Base-by-base conservation (phyloP, 768 basidiomycete species). In the Kwoniella mangroviensis region DNA sequence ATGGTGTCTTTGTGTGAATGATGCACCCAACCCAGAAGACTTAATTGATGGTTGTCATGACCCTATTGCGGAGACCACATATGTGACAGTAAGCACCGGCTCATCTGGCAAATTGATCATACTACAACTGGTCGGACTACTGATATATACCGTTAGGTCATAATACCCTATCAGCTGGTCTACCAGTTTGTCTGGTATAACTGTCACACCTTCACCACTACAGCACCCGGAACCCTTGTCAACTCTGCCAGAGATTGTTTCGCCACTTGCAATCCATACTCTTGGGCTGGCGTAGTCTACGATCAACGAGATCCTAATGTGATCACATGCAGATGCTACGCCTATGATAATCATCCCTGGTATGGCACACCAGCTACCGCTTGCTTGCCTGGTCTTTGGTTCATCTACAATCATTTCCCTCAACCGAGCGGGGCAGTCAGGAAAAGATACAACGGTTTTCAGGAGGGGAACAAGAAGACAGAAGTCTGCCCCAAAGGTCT, bases 121-220 rank as follows among this genome's bases (percentile, higher is more conserved):
- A 34, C 34, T 34, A 34, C 1, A 7, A 34, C 3, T 4, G 34
- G 34, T 49, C 10, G 45, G 4, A 49, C 10, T 55, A n/a, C 53
- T 55, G 7, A 52, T 17, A 21, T 52, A 11, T 21, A 52, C 17
- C 15, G 51, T 55, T 34, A 57, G 56, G 56, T 57, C 13, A 57
- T 57, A 12, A 24, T 57, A 10, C 56, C 56, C 2, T 57, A 57
- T 24, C 56, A 57, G 26, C 26, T 57, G 22, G 56, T 26, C 12
- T 57, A 57, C 26, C 56, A 57, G 12, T 57, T 57, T 24, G 56
- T 57, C 12, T 57, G 56, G 56, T 57, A 57, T 24, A 57, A 57
- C 12, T 57, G 56, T 34, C 56, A 57, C 19, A 6, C 56, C 26
- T 57, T 57, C 34, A 34, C 28, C 12, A 28, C 56, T 13, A 26